Evolutionary conservation across 2,329 filamentous ascomycete species (phyloP), one percentile per base, ranked within the genome.

Genomic region (Helminthosporium solani): DNA sequence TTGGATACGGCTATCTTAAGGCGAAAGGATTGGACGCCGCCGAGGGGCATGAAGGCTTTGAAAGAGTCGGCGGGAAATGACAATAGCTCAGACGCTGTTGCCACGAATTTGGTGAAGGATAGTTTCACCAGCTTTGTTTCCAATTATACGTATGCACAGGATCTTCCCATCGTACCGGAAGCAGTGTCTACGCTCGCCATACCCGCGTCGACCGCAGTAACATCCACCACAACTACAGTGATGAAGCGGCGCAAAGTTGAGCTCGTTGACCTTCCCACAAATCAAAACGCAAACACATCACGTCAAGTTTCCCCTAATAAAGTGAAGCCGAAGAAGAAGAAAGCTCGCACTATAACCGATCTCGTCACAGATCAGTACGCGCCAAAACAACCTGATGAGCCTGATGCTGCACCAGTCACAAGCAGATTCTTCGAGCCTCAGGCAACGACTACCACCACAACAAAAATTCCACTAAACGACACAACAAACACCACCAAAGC

Each of bases 251-350:
- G 64, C 15, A 58, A 57, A 42, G 50, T 65, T 7, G 64, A 70
- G 53, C 55, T 66, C 9, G 58, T 58, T 14, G 47, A 46, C 19
- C n/a, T n/a, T n/a, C n/a, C n/a, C n/a, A n/a, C n/a, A n/a, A n/a
- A n/a, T n/a, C n/a, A n/a, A n/a, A n/a, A n/a, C n/a, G n/a, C n/a
- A n/a, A 55, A 64, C n/a, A 56, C 61, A 18, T 58, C 57, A 2
- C 49, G 58, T 31, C 19, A 59, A 16, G 47, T 58, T 3, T 65
- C 64, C 1, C 59, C 61, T 7, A 60, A 64, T 16, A 68, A 68
- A 33, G 58, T 54, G 12, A 70, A 67, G 51, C 61, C 64, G 0
- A 71, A 68, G 46, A 70, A 70, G 58, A 71, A 70, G 58, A 71
- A 70, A 35, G 43, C 66, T 6, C 57, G 64, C n/a, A 71, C 68